phyloP scores from a whole-genome alignment of 2,329 filamentous ascomycete species.

The Xylariales sp. region DNA sequence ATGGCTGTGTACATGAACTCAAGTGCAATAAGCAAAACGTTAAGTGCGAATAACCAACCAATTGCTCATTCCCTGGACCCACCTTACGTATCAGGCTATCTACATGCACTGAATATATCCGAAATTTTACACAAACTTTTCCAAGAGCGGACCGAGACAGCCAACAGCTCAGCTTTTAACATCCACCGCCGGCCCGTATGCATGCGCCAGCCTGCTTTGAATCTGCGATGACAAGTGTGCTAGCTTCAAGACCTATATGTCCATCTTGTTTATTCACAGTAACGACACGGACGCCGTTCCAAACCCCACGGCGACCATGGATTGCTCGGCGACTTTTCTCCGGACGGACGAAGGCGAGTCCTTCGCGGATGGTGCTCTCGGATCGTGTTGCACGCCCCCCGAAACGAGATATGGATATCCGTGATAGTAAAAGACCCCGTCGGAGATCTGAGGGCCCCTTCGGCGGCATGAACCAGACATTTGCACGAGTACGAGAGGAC shows the following conservation, averaged over 20 bases:
- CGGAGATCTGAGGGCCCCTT: conserved; percentile 62
- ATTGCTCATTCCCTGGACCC: too few relatives aligned
- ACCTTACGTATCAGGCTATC: too few relatives aligned
- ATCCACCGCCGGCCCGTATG: conserved; percentile 4
- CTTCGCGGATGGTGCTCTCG: conserved; percentile 70
- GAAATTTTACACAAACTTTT: conserved; percentile 26
- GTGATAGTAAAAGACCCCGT: conserved; percentile 53
- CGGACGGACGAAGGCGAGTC: conserved; percentile 45
- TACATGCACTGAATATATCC: background rate
- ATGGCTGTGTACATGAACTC: too few relatives aligned
- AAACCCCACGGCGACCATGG: conserved; percentile 40
- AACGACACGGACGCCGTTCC: conserved; percentile 29
- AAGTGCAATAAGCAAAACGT: too few relatives aligned
- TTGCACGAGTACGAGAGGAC: conserved; percentile 54
- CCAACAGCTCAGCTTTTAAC: conserved; percentile 1
- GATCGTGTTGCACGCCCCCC: conserved; percentile 61
- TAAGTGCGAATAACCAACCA: too few relatives aligned
- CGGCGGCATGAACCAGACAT: conserved; percentile 66
- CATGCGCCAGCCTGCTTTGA: conserved; percentile 10
- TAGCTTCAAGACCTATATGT: conserved; percentile 45
- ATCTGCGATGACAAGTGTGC: conserved; percentile 40
- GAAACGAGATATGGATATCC: conserved; percentile 46
- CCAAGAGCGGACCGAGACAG: background rate
- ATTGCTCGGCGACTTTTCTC: conserved; percentile 42
- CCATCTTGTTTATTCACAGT: conserved; percentile 47